These are phyloP conservation scores for Paraleonurus japonicus DNA, from an alignment of 257 asterid genomes.

Conservation along the genomic window DNA sequence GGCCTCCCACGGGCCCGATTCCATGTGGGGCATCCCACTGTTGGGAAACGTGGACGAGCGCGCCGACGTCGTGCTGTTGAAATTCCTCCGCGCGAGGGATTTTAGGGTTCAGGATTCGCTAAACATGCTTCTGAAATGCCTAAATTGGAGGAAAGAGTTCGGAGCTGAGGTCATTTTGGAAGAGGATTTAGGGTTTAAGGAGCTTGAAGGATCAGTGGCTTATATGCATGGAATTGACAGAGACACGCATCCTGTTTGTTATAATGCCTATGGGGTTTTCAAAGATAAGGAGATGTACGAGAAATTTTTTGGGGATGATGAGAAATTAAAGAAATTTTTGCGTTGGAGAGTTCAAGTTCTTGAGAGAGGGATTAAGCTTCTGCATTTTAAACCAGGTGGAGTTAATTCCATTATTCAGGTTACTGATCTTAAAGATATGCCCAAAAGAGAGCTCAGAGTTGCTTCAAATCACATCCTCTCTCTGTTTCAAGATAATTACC, in stretches of 20 bases:
- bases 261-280: slow-evolving; percentile 85
- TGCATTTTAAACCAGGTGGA: slow-evolving; percentile 81
- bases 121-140: slow-evolving; percentile 55
- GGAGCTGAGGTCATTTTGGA: slow-evolving; percentile 62
- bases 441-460: slow-evolving; percentile 76
- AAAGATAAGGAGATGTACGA: slow-evolving; percentile 70
- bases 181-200: slow-evolving; percentile 78
- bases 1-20: slow-evolving; percentile 32
- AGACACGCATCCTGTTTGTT: slow-evolving; percentile 80
- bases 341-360: slow-evolving; percentile 44
- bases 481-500: slow-evolving; percentile 88
- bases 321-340: slow-evolving; percentile 34
- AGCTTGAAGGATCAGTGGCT: slow-evolving; percentile 77
- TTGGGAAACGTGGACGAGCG: slow-evolving; percentile 39
- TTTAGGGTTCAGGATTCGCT: slow-evolving; percentile 60
- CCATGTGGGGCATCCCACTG: slow-evolving; percentile 78
- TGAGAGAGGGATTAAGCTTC: slow-evolving; percentile 53
- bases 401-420: slow-evolving; percentile 55
- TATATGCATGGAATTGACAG: slow-evolving; percentile 65
- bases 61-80: slow-evolving; percentile 75
- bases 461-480: slow-evolving; percentile 84
- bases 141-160: slow-evolving; percentile 70
- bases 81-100: slow-evolving; percentile 89
- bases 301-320: slow-evolving; percentile 54
- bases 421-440: slow-evolving; percentile 67